Conservation (phyloP, 352 stramenopile genomes). For the Globisporangium splendens region DNA sequence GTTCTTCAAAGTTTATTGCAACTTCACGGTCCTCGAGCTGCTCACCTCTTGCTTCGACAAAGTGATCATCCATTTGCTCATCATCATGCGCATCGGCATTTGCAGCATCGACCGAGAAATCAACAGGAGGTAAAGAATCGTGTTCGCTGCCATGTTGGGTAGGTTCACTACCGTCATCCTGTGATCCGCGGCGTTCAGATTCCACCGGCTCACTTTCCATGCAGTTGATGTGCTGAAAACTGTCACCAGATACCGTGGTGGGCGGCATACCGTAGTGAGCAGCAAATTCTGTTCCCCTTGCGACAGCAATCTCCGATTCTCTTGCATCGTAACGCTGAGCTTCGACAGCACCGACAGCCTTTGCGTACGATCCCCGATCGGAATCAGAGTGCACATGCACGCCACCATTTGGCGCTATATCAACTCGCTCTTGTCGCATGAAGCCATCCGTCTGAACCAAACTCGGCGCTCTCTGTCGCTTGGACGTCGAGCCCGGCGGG, state of each 20-base stretch:
- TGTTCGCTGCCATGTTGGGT: neutral
- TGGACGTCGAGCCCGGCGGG: neutral
- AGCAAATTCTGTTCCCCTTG: neutral
- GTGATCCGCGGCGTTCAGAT: constrained; percentile 2
- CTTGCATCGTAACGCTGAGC: neutral
- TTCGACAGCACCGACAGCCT: neutral
- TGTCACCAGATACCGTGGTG: neutral
- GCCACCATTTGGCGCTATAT: constrained; percentile 10
- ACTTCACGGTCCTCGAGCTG: constrained; percentile 1
- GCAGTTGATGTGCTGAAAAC: neutral
- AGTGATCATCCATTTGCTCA: neutral
- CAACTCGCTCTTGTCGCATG: constrained; percentile 7
- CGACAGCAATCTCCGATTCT: neutral
- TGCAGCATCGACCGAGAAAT: neutral
- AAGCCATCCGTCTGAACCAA: constrained; percentile 3
- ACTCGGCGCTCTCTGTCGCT: constrained; percentile 10
- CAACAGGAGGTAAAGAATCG: neutral
- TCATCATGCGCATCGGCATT: neutral
- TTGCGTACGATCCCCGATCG: neutral
- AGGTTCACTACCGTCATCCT: neutral
- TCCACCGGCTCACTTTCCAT: constrained; percentile 4
- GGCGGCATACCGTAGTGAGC: neutral
- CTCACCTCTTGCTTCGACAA: constrained; percentile 1
- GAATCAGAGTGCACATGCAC: neutral
- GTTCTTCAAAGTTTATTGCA: neutral